Percentiles rank a stretch among this genome's conserved stretches.
phyloP scores from a whole-genome alignment of 192 early-diverging fungal genomes.

The Phycomyces blakesleeanus region DNA sequence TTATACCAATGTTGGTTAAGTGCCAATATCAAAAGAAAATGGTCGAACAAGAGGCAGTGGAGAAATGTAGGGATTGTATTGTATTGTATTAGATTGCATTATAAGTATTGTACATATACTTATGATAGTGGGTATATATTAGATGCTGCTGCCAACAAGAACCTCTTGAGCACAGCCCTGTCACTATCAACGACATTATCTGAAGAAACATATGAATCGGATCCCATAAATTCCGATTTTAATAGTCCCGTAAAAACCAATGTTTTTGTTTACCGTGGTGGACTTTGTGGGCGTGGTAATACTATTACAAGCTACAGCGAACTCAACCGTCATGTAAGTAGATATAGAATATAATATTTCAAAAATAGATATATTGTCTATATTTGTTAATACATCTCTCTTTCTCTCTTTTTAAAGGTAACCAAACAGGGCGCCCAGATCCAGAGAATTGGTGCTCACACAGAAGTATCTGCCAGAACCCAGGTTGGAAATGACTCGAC shows the following conservation, averaged over 20 bases:
- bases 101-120: neutral
- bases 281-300: conserved; percentile 81
- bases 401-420: conserved; percentile 3
- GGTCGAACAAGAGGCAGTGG: conserved; percentile 59
- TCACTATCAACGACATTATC: conserved; percentile 33
- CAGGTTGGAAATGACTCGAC: conserved; percentile 89
- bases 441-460: conserved; percentile 62
- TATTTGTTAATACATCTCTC: no score
- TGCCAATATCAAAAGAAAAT: conserved; percentile 78
- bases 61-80: conserved; percentile 45
- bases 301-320: conserved; percentile 82
- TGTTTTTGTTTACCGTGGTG: conserved; percentile 59
- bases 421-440: conserved; percentile 42
- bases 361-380: neutral
- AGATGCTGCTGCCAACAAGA: conserved; percentile 23
- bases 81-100: no score
- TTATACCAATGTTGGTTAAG: conserved; percentile 83
- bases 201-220: conserved; percentile 36
- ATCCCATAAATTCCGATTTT: conserved; percentile 25
- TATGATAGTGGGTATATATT: neutral
- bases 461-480: conserved; percentile 61
- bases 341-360: neutral
- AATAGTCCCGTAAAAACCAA: conserved; percentile 44
- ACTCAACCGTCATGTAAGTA: conserved; percentile 74
- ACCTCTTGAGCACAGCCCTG: conserved; percentile 32